phyloP scores from a whole-genome alignment of 2,329 filamentous ascomycete genomes.

The Aspergillus sp. region DNA sequence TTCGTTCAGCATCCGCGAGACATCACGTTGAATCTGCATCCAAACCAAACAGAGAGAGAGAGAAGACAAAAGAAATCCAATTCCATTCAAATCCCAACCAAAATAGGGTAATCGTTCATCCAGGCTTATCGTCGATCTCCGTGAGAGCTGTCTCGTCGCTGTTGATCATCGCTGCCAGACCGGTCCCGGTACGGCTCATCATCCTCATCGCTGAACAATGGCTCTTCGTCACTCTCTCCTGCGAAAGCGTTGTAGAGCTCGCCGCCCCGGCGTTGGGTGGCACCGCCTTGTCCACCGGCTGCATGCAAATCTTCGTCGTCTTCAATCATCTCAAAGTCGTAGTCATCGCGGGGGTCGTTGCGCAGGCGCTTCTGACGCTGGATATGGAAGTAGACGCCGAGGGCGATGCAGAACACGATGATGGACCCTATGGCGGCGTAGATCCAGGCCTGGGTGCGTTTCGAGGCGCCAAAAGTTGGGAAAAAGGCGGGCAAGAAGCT shows the following conservation, averaged over 20 bases:
- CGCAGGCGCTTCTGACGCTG: slow-evolving; percentile 74
- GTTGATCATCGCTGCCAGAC: slow-evolving; percentile 23
- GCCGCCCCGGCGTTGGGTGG: slow-evolving; percentile 64
- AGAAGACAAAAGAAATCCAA: neutral
- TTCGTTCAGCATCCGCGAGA: neutral
- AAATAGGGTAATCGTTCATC: slow-evolving; percentile 9
- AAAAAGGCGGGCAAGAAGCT: slow-evolving; percentile 79
- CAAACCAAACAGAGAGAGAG: slow-evolving; percentile 11
- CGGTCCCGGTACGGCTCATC: slow-evolving; percentile 38
- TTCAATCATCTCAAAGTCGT: slow-evolving; percentile 92
- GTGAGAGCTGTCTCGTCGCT: slow-evolving; percentile 12
- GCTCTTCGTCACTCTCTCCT: slow-evolving; percentile 78
- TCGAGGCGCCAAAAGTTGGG: slow-evolving; percentile 85
- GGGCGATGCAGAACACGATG: slow-evolving; percentile 73
- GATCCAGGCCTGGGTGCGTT: slow-evolving; percentile 89
- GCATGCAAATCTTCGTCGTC: slow-evolving; percentile 64
- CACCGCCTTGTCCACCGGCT: slow-evolving; percentile 49
- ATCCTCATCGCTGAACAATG: slow-evolving; percentile 48
- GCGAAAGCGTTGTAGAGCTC: slow-evolving; percentile 98
- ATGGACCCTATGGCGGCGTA: slow-evolving; percentile 86
- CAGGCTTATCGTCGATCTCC: slow-evolving; percentile 14
- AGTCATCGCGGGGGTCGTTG: slow-evolving; percentile 75
- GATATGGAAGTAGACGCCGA: slow-evolving; percentile 79
- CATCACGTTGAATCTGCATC: neutral
- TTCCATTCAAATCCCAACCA: slow-evolving; percentile 4